Conservation (phyloP, 345 rosid genomes). For the Salix viminalis region DNA sequence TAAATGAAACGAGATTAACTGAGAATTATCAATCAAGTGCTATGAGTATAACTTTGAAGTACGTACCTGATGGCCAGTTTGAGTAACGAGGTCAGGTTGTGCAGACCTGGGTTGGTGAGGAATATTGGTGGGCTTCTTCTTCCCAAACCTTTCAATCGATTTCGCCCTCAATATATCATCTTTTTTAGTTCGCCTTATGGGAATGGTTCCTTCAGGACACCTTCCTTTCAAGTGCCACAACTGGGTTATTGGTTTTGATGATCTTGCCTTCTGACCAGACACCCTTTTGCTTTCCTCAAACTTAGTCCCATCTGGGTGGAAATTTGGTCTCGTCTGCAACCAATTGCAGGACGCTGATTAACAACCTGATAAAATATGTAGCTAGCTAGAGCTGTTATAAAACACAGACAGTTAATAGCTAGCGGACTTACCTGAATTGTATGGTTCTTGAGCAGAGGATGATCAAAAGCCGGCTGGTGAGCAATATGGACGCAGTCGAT, state of each 20-base stretch:
- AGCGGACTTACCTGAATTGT: slow-evolving; percentile 57
- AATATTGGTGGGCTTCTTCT: slow-evolving; percentile 60
- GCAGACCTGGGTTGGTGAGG: slow-evolving; percentile 78
- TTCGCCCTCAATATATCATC: slow-evolving; percentile 87
- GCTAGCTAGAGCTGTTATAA: too few species aligned
- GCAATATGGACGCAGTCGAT: slow-evolving; percentile 79
- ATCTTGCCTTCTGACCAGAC: slow-evolving; percentile 17
- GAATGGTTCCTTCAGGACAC: slow-evolving; percentile 76
- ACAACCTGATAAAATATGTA: too few species aligned
- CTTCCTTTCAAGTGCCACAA: slow-evolving; percentile 76
- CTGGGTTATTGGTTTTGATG: slow-evolving; percentile 52
- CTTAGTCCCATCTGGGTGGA: slow-evolving; percentile 57
- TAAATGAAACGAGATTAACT: too few species aligned
- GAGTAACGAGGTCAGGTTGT: slow-evolving; percentile 66
- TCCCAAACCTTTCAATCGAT: slow-evolving; percentile 84
- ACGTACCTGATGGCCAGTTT: slow-evolving; percentile 90
- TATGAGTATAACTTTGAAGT: neutral
- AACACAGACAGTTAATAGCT: too few species aligned
- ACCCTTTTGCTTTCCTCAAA: slow-evolving; percentile 63
- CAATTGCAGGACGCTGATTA: neutral
- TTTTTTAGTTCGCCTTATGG: slow-evolving; percentile 72
- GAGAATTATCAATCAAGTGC: too few species aligned
- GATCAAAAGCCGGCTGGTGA: slow-evolving; percentile 91
- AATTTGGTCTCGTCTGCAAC: slow-evolving; percentile 71
- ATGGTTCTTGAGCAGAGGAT: slow-evolving; percentile 83